Base-by-base conservation (phyloP, 139 green algal genomes). In the Yamagishiella unicocca region DNA sequence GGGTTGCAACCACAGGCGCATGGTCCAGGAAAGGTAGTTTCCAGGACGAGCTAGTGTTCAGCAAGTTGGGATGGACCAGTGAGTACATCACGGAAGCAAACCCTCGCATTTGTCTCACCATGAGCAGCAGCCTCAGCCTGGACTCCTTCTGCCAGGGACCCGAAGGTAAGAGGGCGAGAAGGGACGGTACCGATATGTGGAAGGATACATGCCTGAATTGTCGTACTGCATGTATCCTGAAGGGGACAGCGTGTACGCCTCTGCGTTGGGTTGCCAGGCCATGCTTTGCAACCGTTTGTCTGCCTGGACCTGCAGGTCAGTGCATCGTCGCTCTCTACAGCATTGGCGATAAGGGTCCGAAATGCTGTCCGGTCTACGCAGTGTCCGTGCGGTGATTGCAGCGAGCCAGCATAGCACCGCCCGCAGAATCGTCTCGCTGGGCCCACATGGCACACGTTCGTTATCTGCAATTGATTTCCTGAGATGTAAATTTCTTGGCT, bases 331-430 rank as follows among this genome's bases (percentile, higher is more conserved):
- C n/a, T 4, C 55, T 84, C 8, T 84, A 84, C 77, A 40, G 17
- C 31, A 7, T 31, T 14, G 55, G 27, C 55, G 37, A 33, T 14
- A 37, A 37, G 1, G 38, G 35, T 17, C 0, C 1, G 4, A 72
- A 72, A 38, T 84, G 77, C 53, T 84, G 77, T 27, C 77, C 77
- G 12, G 37, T 73, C 0, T 84, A 84, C 77, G 6, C 4, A 24
- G 35, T 83, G 25, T n/a, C 1, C 10, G 45, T 37, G 42, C 8
- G 50, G 38, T 25, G 25, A 43, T 27, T n/a, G n/a, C n/a, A n/a
- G n/a, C n/a, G n/a, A n/a, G n/a, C n/a, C n/a, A n/a, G n/a, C n/a
- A n/a, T n/a, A n/a, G n/a, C n/a, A n/a, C n/a, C n/a, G n/a, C n/a
- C n/a, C n/a, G n/a, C n/a, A n/a, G n/a, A n/a, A n/a, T n/a, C n/a